Conservation (phyloP, 2,329 filamentous ascomycete genomes). For the Dothistroma septosporum region DNA sequence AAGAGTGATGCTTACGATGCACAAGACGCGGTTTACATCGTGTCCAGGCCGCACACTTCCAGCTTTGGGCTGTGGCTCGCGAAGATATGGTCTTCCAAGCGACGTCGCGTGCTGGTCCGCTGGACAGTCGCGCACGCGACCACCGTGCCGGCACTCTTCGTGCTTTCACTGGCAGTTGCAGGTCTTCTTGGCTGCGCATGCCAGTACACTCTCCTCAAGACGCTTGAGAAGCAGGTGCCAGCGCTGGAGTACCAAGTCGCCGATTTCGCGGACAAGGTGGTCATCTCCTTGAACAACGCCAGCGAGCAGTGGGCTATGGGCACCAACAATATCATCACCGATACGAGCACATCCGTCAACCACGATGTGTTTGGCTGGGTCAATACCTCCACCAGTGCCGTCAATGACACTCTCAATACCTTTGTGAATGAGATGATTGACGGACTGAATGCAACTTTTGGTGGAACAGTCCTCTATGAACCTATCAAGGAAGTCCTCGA, state of each 20-base stretch:
- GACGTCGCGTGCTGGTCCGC: slow-evolving; percentile 67
- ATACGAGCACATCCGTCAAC: slow-evolving; percentile 70
- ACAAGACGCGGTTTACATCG: slow-evolving; percentile 85
- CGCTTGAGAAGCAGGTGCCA: slow-evolving; percentile 71
- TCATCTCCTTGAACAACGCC: slow-evolving; percentile 65
- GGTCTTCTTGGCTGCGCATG: slow-evolving; percentile 79
- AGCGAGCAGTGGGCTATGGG: slow-evolving; percentile 72
- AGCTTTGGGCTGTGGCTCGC: slow-evolving; percentile 67
- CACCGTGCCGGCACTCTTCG: slow-evolving; percentile 76
- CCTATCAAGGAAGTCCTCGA: slow-evolving; percentile 76
- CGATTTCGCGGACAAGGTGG: slow-evolving; percentile 73
- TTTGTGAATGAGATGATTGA: slow-evolving; percentile 75
- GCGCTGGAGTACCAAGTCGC: slow-evolving; percentile 70
- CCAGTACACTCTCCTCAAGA: slow-evolving; percentile 71
- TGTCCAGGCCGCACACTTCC: slow-evolving; percentile 73
- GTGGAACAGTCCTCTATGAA: slow-evolving; percentile 72
- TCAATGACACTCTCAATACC: slow-evolving; percentile 79
- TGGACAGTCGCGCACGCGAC: slow-evolving; percentile 89
- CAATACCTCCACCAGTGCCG: slow-evolving; percentile 70
- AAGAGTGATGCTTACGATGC: slow-evolving; percentile 65
- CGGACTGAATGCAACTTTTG: slow-evolving; percentile 72
- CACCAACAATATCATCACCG: slow-evolving; percentile 67
- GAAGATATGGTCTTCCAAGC: slow-evolving; percentile 57
- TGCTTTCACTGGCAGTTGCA: slow-evolving; percentile 75
- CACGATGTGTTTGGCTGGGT: slow-evolving; percentile 82